These are phyloP conservation scores for Puccinia horiana DNA, from an alignment of 1,284 basidiomycete species.

Conservation along the genomic window DNA sequence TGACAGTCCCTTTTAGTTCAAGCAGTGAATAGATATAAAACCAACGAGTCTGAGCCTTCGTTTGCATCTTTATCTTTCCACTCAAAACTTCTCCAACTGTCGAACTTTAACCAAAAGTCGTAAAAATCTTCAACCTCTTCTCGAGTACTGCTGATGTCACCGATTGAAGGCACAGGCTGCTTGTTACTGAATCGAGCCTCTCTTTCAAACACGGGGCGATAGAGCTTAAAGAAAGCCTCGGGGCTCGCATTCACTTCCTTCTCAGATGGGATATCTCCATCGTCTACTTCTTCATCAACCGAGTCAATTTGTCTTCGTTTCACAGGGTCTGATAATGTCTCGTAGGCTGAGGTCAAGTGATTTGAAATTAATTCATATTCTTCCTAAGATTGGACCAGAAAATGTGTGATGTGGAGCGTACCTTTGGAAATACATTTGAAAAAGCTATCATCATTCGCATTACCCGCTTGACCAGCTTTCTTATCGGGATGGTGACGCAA, in stretches of 20 bases:
- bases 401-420: constrained; percentile 51
- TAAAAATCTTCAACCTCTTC: constrained; percentile 88
- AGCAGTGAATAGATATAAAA: constrained; percentile 48
- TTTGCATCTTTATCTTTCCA: constrained; percentile 98
- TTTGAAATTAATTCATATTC: neutral
- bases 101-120: constrained; percentile 99
- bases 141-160: constrained; percentile 72
- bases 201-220: constrained; percentile 79
- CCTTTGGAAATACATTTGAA: constrained; percentile 98
- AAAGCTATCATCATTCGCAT: constrained; percentile 91
- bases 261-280: constrained; percentile 70
- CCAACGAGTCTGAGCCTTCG: constrained; percentile 89
- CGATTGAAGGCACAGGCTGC: constrained; percentile 80
- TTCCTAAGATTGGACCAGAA: neutral
- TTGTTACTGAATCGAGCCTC: constrained; percentile 84
- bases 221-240: constrained; percentile 67
- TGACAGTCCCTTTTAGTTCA: neutral
- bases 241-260: constrained; percentile 67
- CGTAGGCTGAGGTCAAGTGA: constrained; percentile 67
- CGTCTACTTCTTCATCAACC: constrained; percentile 82
- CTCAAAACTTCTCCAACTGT: constrained; percentile 97
- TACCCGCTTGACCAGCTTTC: constrained; percentile 75
- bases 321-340: constrained; percentile 83
- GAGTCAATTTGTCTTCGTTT: constrained; percentile 94
- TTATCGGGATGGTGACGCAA: constrained; percentile 99